These are phyloP conservation scores for Entomortierella beljakovae DNA, from an alignment of 192 early-diverging fungal genomes.

Conservation along the genomic window DNA sequence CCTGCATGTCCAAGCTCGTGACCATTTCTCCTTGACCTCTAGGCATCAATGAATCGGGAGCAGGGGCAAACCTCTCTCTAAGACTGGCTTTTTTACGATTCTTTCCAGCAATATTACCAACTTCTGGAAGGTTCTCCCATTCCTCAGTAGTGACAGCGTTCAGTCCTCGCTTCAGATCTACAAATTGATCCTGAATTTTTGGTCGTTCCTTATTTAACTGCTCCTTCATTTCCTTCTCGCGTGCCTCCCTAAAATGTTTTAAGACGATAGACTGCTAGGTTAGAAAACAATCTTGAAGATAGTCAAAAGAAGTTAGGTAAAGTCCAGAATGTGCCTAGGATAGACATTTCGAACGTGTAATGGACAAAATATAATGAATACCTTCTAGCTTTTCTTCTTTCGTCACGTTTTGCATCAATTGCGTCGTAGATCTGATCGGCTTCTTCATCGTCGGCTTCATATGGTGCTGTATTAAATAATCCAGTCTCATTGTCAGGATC, in stretches of 20 bases:
- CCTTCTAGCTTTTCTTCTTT: slow-evolving; percentile 76
- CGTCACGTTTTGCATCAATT: slow-evolving; percentile 93
- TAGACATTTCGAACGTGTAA: background rate
- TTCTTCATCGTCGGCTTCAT: slow-evolving; percentile 98
- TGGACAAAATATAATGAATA: background rate
- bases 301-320: background rate
- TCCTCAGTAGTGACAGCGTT: slow-evolving; percentile 82
- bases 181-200: slow-evolving; percentile 91
- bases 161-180: slow-evolving; percentile 89
- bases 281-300: background rate
- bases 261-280: background rate
- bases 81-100: slow-evolving; percentile 72
- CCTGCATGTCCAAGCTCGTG: slow-evolving; percentile 71
- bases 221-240: slow-evolving; percentile 78
- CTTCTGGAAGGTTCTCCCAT: slow-evolving; percentile 86
- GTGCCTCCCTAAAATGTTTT: slow-evolving; percentile 65
- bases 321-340: no score
- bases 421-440: slow-evolving; percentile 93
- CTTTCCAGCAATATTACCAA: slow-evolving; percentile 88
- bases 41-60: slow-evolving; percentile 73
- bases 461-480: slow-evolving; percentile 86
- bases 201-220: slow-evolving; percentile 75
- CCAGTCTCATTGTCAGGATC: slow-evolving; percentile 97
- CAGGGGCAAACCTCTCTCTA: slow-evolving; percentile 66
- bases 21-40: slow-evolving; percentile 65